Base-by-base conservation (phyloP, 768 basidiomycete species). In the Trametes gibbosa region DNA sequence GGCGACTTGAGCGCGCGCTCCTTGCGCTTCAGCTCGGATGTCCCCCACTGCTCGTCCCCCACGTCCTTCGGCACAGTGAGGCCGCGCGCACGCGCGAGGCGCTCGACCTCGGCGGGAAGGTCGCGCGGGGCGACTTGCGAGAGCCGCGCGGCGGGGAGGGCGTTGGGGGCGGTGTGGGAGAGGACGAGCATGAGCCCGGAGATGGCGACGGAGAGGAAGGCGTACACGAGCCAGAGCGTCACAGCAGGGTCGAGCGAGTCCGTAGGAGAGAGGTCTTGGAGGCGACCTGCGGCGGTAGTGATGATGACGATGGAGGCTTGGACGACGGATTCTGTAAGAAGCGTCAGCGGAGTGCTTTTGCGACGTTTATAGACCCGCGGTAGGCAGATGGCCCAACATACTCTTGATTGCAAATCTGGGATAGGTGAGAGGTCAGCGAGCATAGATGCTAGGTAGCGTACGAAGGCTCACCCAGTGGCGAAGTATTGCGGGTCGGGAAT, bases 221-320 rank as follows among this genome's bases (percentile, higher is more conserved):
- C 76, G 63, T 77, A 77, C 23, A 65, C 70, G 42, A 77, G 74
- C 76, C 76, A 77, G 37, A 76, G 66, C 1, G 71, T 70, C 32
- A 76, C 72, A 1, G 74, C 73, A 17, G 71, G 69, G 50, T 73
- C 72, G 50, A 77, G 74, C 8, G 75, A 75, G 65, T 71, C 43
- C 55, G 64, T 68, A 8, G 69, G 53, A 3, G 75, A 69, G 52
- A 68, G 62, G 63, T 76, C 77, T 63, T 78, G 77, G 13, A 77
- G 64, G 56, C 73, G 73, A 19, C 77, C 76, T 3, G 76, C 75
- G 0, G 74, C 76, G 17, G 72, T 75, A 9, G 76, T 76, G 63
- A 77, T 75, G 62, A 78, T 77, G 24, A 77, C 75, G 47, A 76
- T 75, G 29, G 73, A 75, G 8, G 73, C 76, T 61, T 78, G 77